Evolutionary conservation across 148 eudicot species (phyloP).

Genomic region (Cornus controversa): DNA sequence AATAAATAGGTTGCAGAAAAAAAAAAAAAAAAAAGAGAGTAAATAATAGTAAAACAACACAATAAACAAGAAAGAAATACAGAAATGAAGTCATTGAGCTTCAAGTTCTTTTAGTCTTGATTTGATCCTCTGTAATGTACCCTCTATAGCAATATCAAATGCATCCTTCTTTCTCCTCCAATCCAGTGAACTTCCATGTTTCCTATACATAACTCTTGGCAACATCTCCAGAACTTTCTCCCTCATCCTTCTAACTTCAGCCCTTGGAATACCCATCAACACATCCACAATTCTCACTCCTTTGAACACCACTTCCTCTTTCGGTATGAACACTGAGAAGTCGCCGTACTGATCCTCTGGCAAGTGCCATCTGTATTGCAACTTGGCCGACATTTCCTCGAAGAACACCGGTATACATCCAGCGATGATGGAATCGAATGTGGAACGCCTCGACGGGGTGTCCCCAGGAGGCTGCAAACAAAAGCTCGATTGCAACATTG

Average conservation of each 20-base stretch:
- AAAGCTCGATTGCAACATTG: conserved; percentile 78
- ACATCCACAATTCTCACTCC: conserved; percentile 78
- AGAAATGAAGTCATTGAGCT: background rate
- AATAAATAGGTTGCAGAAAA: background rate
- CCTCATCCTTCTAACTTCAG: conserved; percentile 77
- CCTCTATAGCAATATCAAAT: conserved; percentile 87
- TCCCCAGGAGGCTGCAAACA: conserved; percentile 96
- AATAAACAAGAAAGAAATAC: background rate
- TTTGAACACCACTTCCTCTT: conserved; percentile 84
- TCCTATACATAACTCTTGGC: conserved; percentile 70
- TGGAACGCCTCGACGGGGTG: conserved; percentile 75
- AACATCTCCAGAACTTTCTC: conserved; percentile 75
- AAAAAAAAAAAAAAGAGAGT: too few relatives aligned
- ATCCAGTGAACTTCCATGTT: conserved; percentile 92
- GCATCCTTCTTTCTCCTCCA: conserved; percentile 81
- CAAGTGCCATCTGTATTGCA: conserved; percentile 79
- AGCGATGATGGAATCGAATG: conserved; percentile 73
- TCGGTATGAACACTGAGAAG: conserved; percentile 72
- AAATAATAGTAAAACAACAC: background rate
- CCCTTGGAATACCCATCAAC: conserved; percentile 60
- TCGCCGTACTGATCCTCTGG: conserved; percentile 49
- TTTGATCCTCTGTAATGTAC: conserved; percentile 62
- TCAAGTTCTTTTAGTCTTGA: conserved; percentile 43
- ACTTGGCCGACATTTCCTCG: conserved; percentile 71
- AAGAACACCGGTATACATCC: conserved; percentile 97